Conservation (phyloP, 305 asterid genomes). For the Rubia tinctorum region DNA sequence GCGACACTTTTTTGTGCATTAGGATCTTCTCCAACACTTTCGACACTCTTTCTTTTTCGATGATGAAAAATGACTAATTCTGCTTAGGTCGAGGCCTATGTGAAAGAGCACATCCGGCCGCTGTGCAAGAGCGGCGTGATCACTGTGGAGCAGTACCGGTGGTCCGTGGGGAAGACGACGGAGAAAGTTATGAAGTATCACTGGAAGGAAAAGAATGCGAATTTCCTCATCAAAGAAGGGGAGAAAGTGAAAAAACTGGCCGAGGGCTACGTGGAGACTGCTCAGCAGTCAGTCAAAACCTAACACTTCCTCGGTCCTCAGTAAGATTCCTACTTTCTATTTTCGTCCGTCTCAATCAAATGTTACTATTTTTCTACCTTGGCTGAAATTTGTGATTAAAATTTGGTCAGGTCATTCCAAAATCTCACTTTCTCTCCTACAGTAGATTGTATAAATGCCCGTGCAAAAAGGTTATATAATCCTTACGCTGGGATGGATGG, state of each 20-base stretch:
- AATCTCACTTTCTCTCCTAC: too few species aligned
- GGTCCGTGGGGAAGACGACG: conserved; percentile 92
- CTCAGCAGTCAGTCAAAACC: conserved; percentile 48
- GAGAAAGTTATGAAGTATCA: conserved; percentile 97
- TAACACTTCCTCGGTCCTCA: neutral
- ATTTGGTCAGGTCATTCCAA: too few species aligned
- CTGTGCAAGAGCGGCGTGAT: conserved; percentile 98
- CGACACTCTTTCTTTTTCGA: too few species aligned
- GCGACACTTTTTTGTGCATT: neutral
- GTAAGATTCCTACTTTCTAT: too few species aligned
- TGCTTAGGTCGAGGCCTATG: conserved; percentile 83
- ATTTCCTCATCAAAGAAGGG: conserved; percentile 96
- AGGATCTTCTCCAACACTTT: neutral
- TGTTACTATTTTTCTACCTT: too few species aligned
- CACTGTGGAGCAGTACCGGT: conserved; percentile 83
- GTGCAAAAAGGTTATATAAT: too few species aligned
- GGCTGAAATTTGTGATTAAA: too few species aligned
- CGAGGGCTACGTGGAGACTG: conserved; percentile 77
- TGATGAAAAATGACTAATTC: too few species aligned
- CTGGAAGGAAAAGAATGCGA: conserved; percentile 76
- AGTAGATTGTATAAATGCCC: too few species aligned
- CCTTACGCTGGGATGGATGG: too few species aligned
- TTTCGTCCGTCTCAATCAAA: too few species aligned
- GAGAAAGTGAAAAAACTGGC: conserved; percentile 96
- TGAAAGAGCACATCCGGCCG: conserved; percentile 94